A percentile compares a stretch with the other conserved stretches of the same genome.
Conservation (phyloP, 2,329 filamentous ascomycete species). For the Trichoderma guizhouense region DNA sequence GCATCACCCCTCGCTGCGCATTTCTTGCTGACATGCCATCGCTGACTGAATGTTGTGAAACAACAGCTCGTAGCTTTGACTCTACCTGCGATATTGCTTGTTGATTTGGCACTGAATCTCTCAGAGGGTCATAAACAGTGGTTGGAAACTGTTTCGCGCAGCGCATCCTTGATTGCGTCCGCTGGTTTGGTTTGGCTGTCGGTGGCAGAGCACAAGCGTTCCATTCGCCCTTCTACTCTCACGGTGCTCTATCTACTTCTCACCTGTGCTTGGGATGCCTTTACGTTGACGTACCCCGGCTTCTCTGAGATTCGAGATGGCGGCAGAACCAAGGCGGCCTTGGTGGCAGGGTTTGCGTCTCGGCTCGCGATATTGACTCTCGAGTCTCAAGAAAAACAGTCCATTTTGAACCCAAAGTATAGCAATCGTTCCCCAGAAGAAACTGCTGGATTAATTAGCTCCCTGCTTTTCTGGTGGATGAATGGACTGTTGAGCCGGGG, state of each 20-base stretch:
- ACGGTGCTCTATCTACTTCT: constrained; percentile 8
- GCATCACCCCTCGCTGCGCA: not conserved
- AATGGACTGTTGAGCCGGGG: constrained; percentile 4
- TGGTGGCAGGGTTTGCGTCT: not conserved
- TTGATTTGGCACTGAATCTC: not conserved
- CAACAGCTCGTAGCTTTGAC: not conserved
- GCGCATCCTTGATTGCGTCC: not conserved
- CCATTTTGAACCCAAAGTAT: not conserved
- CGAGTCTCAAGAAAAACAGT: not conserved
- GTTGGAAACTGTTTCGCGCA: not conserved
- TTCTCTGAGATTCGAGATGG: not conserved
- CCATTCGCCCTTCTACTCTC: constrained; percentile 4
- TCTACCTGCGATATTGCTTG: not conserved
- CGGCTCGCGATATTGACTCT: not conserved
- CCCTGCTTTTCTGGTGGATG: constrained; percentile 17
- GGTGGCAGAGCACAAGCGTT: constrained; percentile 9
- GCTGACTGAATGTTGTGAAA: not conserved
- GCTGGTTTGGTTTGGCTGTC: not conserved
- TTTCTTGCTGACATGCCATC: not conserved
- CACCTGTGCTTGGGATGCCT: not conserved
- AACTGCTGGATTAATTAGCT: not conserved
- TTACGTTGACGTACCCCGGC: not conserved
- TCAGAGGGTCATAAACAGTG: not conserved
- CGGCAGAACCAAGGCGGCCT: not conserved
- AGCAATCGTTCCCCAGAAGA: not conserved